Percentiles rank a stretch among this genome's conserved stretches.
phyloP scores from a whole-genome alignment of 805 yeast genomes.

The Saccharomycopsis guyanensis region DNA sequence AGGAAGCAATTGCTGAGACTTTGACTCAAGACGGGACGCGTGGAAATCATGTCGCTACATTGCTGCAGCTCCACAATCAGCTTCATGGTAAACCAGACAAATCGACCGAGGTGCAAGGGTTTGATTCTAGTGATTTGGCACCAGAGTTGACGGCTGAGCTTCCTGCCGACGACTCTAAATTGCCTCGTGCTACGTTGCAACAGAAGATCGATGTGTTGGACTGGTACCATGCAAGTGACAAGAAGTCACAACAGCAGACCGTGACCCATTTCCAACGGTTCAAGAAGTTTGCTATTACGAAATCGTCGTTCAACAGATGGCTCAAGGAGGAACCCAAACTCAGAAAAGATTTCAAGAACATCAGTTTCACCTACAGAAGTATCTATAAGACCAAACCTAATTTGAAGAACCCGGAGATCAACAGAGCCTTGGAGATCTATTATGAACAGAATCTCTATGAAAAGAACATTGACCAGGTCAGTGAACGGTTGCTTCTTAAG shows the following conservation, averaged over 20 bases:
- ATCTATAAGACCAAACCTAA: conserved; percentile 29
- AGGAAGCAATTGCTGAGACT: neutral
- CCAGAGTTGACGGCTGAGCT: conserved; percentile 1
- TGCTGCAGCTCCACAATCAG: conserved; percentile 1
- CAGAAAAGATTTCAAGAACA: conserved; percentile 26
- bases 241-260: conserved; percentile 30
- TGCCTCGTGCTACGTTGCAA: conserved; percentile 32
- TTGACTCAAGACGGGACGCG: neutral
- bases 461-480: conserved; percentile 22
- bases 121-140: neutral
- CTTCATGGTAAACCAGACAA: neutral
- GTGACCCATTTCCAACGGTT: conserved; percentile 28
- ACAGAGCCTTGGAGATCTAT: conserved; percentile 30
- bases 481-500: conserved; percentile 28
- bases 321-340: conserved; percentile 28
- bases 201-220: conserved; percentile 32
- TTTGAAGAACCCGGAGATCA: conserved; percentile 29
- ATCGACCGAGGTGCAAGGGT: neutral
- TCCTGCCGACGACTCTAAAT: conserved; percentile 12
- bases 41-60: neutral
- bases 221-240: conserved; percentile 30
- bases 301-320: conserved; percentile 36
- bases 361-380: conserved; percentile 26
- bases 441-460: conserved; percentile 32
- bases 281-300: conserved; percentile 31